Conservation (phyloP, 2,329 filamentous ascomycete genomes). For the Fusarium beomiforme region DNA sequence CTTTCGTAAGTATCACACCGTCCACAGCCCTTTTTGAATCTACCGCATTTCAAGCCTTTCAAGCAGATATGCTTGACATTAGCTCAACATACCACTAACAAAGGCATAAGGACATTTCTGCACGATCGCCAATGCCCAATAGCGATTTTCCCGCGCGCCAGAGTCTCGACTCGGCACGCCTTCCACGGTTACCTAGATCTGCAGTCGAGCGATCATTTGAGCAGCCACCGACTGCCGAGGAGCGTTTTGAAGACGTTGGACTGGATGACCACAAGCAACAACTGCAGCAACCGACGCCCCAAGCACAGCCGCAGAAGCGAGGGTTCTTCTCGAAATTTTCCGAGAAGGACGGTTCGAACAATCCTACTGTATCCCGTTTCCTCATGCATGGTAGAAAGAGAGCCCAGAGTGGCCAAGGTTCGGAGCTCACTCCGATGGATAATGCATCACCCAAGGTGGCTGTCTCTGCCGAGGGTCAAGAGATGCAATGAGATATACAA, state of each 20-base stretch:
- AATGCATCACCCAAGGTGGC: constrained; percentile 43
- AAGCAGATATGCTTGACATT: background rate
- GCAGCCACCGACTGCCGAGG: constrained; percentile 75
- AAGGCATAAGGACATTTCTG: constrained; percentile 80
- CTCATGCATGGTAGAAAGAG: constrained; percentile 77
- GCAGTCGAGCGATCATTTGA: constrained; percentile 68
- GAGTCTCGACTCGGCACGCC: constrained; percentile 80
- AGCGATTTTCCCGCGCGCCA: constrained; percentile 73
- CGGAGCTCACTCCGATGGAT: constrained; percentile 76
- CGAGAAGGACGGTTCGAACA: constrained; percentile 53
- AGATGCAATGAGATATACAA: constrained; percentile 35
- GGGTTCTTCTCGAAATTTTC: constrained; percentile 83
- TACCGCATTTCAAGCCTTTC: background rate
- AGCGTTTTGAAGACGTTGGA: constrained; percentile 90
- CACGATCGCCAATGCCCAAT: constrained; percentile 77
- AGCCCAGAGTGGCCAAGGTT: constrained; percentile 70
- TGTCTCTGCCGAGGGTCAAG: constrained; percentile 41
- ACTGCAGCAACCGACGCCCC: constrained; percentile 24
- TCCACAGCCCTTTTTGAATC: background rate
- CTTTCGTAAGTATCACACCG: constrained; percentile 74
- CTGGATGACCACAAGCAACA: constrained; percentile 75
- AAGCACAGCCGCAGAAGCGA: constrained; percentile 59
- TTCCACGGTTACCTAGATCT: constrained; percentile 70
- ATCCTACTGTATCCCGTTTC: constrained; percentile 64
- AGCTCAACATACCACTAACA: constrained; percentile 29